Evolutionary conservation across 2,329 filamentous ascomycete species (phyloP).

Genomic region (Monosporascus sp.): DNA sequence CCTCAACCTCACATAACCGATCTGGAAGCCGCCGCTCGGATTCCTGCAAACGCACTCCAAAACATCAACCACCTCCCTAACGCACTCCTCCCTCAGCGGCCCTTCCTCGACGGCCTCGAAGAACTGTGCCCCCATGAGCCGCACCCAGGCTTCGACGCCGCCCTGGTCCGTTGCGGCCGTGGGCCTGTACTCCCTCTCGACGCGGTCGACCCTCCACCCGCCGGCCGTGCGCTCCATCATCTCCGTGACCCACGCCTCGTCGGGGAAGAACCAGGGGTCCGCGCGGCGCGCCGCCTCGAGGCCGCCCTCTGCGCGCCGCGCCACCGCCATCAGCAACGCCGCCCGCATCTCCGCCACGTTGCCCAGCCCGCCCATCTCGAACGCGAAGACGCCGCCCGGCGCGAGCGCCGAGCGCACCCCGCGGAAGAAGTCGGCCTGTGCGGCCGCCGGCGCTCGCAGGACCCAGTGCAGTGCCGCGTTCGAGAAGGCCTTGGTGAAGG

Average conservation of each 20-base stretch:
- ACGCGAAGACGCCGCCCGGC: conserved; percentile 53
- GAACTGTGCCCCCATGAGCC: conserved; percentile 56
- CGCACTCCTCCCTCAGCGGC: conserved; percentile 43
- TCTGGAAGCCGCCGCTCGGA: conserved; percentile 50
- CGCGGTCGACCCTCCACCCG: conserved; percentile 43
- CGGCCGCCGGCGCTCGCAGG: conserved; percentile 36
- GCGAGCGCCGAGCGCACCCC: conserved; percentile 46
- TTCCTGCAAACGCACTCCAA: conserved; percentile 49
- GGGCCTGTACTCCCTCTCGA: conserved; percentile 60
- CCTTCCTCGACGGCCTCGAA: conserved; percentile 46
- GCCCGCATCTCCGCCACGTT: conserved; percentile 60
- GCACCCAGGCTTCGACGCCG: conserved; percentile 61
- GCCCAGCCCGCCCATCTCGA: conserved; percentile 68
- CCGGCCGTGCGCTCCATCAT: conserved; percentile 37
- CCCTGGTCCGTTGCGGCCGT: conserved; percentile 49
- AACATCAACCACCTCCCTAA: conserved; percentile 49
- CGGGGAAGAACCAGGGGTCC: conserved; percentile 68
- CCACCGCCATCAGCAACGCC: conserved; percentile 49
- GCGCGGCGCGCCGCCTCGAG: conserved; percentile 26
- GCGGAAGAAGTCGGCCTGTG: conserved; percentile 46
- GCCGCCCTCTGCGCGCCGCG: conserved; percentile 34
- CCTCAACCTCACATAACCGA: conserved; percentile 50
- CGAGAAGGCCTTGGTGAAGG: conserved; percentile 55
- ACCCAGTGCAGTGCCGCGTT: conserved; percentile 67
- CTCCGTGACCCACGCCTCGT: conserved; percentile 50